A percentile compares a stretch with the other conserved stretches of the same genome.
phyloP scores from a whole-genome alignment of 352 stramenopile species.

The Phytophthora megakarya region DNA sequence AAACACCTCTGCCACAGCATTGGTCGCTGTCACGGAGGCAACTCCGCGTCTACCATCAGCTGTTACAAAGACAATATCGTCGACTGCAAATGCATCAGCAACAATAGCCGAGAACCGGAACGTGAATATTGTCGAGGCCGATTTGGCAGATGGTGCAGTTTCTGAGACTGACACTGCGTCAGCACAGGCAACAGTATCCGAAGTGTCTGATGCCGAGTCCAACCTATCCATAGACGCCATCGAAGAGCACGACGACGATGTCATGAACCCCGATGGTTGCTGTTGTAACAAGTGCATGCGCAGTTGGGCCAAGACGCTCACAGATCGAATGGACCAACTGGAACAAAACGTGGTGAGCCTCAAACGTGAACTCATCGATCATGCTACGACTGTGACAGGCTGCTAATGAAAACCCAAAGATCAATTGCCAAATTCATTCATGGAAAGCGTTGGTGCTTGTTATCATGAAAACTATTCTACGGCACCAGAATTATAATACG shows the following conservation, averaged over 20 bases:
- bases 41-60: background rate
- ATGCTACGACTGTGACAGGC: background rate
- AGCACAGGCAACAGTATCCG: background rate
- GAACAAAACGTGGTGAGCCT: constrained; percentile 30
- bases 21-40: background rate
- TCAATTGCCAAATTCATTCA: too few relatives aligned
- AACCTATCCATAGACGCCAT: background rate
- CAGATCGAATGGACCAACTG: constrained; percentile 35
- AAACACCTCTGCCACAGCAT: background rate
- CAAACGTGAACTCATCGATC: constrained; percentile 18
- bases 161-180: constrained; percentile 7
- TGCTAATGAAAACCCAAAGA: background rate
- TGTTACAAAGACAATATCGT: background rate
- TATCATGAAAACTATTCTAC: too few relatives aligned
- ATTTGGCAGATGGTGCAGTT: constrained; percentile 3
- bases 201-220: constrained; percentile 8
- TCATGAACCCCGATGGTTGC: constrained; percentile 32
- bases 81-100: background rate
- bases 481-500: too few relatives aligned
- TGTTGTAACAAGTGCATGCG: constrained; percentile 39
- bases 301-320: constrained; percentile 34
- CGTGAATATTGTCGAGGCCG: constrained; percentile 1
- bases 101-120: background rate
- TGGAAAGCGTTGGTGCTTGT: too few relatives aligned
- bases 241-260: constrained; percentile 30